Evolutionary conservation across 495 filamentous ascomycete genomes (phyloP), one percentile per base, ranked within the genome.

Genomic region (Penicillium tannophilum): DNA sequence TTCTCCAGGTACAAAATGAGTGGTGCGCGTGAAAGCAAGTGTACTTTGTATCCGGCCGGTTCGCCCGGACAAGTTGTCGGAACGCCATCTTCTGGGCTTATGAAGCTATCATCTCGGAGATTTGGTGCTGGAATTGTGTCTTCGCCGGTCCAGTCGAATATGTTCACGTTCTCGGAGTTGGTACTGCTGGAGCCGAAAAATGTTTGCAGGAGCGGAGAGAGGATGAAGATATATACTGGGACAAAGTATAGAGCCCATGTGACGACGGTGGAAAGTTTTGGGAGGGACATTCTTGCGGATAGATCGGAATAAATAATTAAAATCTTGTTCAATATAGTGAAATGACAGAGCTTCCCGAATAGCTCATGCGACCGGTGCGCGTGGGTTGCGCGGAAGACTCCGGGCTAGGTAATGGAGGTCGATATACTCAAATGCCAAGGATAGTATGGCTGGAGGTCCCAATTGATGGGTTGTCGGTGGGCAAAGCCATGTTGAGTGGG

Each of bases 1-100:
- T 73, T 69, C 67, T 82, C 76, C 50, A 86, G 76, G 64, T 86
- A 86, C 7, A 85, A 72, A 28, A 86, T 69, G 53, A 86, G 61
- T 4, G 84, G 84, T 12, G 81, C 72, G 16, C 71, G 69, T 9
- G 74, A 79, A 11, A 87, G 70, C 2, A 86, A 66, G 49, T 78
- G 76, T 30, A 73, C 64, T 12, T 57, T 59, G 62, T 79, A 80
- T 0, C 59, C 63, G 3, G 72, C 67, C 0, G 61, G 65, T 10
- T 56, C 58, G 39, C 56, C 56, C 30, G 70, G 63, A 35, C 76
- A 79, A 31, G 58, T 58, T 9, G 56, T 42, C 2, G 65, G 64
- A 5, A 63, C 63, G 8, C 60, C 65, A 61, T 75, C 70, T 16
- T 75, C 68, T 6, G 63, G 66, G 47, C 70, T 70, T 16, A 72